These are phyloP conservation scores for Dactylellina cionopaga DNA, from an alignment of 2,329 filamentous ascomycete genomes.

Conservation along the genomic window DNA sequence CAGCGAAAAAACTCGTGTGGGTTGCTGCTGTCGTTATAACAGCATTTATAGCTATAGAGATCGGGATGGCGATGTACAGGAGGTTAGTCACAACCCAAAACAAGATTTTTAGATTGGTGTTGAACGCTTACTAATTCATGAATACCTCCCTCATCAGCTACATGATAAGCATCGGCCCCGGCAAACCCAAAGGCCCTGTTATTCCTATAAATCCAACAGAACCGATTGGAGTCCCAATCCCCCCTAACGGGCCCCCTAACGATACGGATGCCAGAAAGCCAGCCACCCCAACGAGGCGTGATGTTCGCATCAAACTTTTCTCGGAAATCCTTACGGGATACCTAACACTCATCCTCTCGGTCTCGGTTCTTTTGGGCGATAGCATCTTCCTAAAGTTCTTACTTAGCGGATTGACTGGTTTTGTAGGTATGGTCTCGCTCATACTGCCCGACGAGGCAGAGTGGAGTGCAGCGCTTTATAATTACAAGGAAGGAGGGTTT, in stretches of 20 bases:
- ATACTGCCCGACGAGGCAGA: conserved; percentile 40
- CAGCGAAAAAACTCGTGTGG: conserved; percentile 25
- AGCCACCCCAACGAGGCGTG: not conserved
- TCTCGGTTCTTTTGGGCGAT: conserved; percentile 30
- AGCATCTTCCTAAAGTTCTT: conserved; percentile 43
- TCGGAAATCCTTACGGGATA: conserved; percentile 41
- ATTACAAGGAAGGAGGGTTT: conserved; percentile 42
- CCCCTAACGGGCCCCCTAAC: conserved; percentile 1
- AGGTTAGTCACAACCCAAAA: conserved; percentile 13
- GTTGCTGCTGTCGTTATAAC: conserved; percentile 24
- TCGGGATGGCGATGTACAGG: conserved; percentile 26
- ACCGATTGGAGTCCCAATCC: conserved; percentile 16
- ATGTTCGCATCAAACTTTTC: conserved; percentile 44
- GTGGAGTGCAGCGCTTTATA: conserved; percentile 34
- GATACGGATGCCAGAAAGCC: not conserved
- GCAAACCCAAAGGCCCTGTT: conserved; percentile 15
- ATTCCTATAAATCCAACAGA: conserved; percentile 36
- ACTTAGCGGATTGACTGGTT: conserved; percentile 35
- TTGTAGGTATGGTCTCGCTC: conserved; percentile 37
- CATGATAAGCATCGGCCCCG: not conserved
- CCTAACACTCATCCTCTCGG: conserved; percentile 19
- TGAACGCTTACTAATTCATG: no score
- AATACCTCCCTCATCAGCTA: conserved; percentile 7
- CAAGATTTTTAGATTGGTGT: not conserved
- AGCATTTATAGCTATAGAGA: conserved; percentile 18